These are phyloP conservation scores for Boletus rufocinnamomeus DNA, from an alignment of 768 basidiomycete species.

Conservation along the genomic window DNA sequence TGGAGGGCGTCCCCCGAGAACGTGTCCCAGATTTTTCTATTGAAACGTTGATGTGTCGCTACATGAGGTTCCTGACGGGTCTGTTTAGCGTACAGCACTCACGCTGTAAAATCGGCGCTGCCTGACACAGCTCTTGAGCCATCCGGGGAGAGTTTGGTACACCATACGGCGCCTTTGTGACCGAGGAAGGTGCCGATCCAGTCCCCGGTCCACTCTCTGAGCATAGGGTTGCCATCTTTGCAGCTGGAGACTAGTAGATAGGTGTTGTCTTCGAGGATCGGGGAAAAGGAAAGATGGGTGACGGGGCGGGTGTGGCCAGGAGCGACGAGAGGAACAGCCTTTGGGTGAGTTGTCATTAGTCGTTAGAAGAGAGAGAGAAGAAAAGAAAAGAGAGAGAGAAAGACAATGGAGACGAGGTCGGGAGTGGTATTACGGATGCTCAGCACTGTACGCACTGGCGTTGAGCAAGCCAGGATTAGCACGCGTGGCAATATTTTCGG, in stretches of 20 bases:
- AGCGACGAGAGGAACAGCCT: constrained; percentile 78
- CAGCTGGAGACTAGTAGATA: constrained; percentile 94
- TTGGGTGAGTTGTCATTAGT: constrained; percentile 64
- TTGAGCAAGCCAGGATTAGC: constrained; percentile 16
- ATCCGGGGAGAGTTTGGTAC: constrained; percentile 87
- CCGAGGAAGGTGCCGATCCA: constrained; percentile 95
- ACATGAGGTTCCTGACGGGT: constrained; percentile 5
- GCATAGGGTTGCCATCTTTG: constrained; percentile 98
- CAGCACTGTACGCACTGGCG: constrained; percentile 45
- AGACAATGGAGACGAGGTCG: not conserved
- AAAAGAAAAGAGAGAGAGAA: not conserved
- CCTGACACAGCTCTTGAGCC: constrained; percentile 86
- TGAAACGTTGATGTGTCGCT: constrained; percentile 10
- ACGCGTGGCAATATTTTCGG: constrained; percentile 19
- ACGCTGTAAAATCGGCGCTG: constrained; percentile 98
- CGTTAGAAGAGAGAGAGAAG: constrained; percentile 24
- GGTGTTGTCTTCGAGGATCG: constrained; percentile 78
- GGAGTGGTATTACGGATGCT: constrained; percentile 40
- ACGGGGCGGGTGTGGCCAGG: constrained; percentile 87
- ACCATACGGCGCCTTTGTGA: constrained; percentile 97
- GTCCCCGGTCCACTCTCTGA: constrained; percentile 96
- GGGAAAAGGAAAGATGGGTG: constrained; percentile 91
- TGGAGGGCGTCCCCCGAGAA: constrained; percentile 85
- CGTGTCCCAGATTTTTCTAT: constrained; percentile 95
- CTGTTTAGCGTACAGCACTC: constrained; percentile 34